Evolutionary conservation across 169 alveolate genomes (phyloP).

Genomic region (Perkinsus chesapeaki): DNA sequence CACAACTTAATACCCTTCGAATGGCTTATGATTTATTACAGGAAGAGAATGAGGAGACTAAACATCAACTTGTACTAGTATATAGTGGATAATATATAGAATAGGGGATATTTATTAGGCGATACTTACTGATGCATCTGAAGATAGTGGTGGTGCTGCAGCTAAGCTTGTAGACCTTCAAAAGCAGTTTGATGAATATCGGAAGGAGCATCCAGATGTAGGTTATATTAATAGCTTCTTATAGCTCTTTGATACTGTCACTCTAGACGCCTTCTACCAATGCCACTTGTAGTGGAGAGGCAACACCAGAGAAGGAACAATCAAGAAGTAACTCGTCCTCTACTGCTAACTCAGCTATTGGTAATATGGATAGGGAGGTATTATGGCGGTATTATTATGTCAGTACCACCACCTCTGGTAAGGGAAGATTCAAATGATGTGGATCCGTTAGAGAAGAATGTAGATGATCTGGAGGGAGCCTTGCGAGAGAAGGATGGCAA

Average conservation of each 20-base stretch:
- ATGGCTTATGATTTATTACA: not conserved
- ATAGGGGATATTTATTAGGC: not conserved
- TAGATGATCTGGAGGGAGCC: not conserved
- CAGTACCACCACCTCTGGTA: not conserved
- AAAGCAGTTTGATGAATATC: not conserved
- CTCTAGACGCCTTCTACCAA: not conserved
- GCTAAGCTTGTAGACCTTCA: not conserved
- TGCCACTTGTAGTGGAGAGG: not conserved
- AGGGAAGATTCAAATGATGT: not conserved
- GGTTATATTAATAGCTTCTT: not conserved
- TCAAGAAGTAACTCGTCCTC: not conserved
- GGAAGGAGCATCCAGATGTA: not conserved
- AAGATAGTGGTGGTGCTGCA: not conserved
- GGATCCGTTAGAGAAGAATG: not conserved
- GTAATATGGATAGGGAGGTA: not conserved
- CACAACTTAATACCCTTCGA: not conserved
- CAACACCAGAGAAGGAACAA: not conserved
- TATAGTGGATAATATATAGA: not conserved
- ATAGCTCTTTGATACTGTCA: not conserved
- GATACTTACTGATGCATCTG: not conserved
- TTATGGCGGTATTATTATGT: not conserved
- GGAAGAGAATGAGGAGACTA: not conserved
- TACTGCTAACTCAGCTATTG: not conserved
- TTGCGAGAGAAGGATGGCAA: not conserved
- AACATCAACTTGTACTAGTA: not conserved